These are phyloP conservation scores for Salix caprea DNA, from an alignment of 345 rosid species.

Conservation along the genomic window DNA sequence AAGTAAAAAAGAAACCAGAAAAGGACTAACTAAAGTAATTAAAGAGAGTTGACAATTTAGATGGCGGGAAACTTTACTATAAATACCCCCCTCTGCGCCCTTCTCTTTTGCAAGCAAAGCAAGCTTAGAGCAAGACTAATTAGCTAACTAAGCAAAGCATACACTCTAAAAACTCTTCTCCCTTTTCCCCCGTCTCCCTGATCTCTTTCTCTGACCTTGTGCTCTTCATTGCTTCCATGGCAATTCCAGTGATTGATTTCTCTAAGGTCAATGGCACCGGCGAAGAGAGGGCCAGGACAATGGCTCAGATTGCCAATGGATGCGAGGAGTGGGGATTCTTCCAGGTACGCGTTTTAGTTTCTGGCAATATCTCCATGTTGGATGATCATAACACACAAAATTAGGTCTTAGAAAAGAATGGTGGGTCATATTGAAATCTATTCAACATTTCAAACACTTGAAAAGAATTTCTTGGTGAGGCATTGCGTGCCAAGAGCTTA, in stretches of 20 bases:
- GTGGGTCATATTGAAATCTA: background rate
- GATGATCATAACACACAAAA: background rate
- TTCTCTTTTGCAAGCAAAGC: background rate
- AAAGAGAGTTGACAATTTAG: conserved; percentile 11
- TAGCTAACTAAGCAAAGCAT: background rate
- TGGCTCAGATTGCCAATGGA: conserved; percentile 67
- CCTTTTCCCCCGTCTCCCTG: background rate
- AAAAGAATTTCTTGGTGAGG: background rate
- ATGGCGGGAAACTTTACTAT: conserved; percentile 28
- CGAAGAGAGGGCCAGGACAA: conserved; percentile 54
- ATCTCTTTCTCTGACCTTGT: background rate
- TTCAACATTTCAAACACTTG: background rate
- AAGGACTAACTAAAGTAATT: background rate
- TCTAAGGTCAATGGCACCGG: conserved; percentile 54
- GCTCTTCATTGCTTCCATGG: conserved; percentile 38
- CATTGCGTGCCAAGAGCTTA: background rate
- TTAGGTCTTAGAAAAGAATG: background rate
- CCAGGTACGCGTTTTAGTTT: conserved; percentile 45
- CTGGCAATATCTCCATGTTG: background rate
- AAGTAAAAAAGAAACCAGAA: background rate
- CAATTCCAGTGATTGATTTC: conserved; percentile 87
- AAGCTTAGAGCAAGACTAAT: background rate
- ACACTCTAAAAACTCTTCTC: background rate
- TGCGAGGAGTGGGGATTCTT: conserved; percentile 94
- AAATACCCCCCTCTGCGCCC: conserved; percentile 20